Evolutionary conservation across 306 rosid genomes (phyloP).

Genomic region (Prunus campanulata): DNA sequence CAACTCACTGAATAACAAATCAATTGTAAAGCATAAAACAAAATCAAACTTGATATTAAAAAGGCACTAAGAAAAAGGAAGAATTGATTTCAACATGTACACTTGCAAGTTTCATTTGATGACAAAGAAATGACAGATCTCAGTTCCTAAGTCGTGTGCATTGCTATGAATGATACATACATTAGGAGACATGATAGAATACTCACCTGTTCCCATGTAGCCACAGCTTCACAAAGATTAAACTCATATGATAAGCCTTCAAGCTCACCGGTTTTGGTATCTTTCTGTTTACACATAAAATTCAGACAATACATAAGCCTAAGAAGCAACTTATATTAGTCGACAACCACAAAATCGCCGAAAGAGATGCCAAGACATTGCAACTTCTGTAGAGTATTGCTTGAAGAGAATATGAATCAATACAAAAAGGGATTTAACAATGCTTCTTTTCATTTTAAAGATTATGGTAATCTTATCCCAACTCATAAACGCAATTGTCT

Average conservation of each 20-base stretch:
- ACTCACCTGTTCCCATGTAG: constrained; percentile 95
- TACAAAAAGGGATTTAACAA: background rate
- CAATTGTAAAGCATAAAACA: constrained; percentile 40
- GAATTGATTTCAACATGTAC: background rate
- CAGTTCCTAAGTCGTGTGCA: constrained; percentile 12
- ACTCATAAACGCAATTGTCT: background rate
- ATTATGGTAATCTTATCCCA: background rate
- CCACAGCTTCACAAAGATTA: constrained; percentile 91
- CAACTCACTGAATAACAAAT: constrained; percentile 46
- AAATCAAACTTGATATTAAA: constrained; percentile 19
- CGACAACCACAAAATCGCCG: background rate
- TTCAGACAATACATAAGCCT: constrained; percentile 12
- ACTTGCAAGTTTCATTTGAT: background rate
- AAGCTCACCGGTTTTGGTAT: constrained; percentile 87
- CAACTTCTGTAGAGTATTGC: background rate
- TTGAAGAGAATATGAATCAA: background rate
- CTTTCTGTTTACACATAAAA: constrained; percentile 59
- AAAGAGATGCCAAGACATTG: background rate
- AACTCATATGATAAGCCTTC: constrained; percentile 83
- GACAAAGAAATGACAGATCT: constrained; percentile 14
- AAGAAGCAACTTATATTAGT: background rate
- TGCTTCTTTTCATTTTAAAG: background rate
- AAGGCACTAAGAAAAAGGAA: background rate
- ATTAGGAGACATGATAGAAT: constrained; percentile 2
- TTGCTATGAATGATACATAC: background rate